Conservation (phyloP, 2,329 filamentous ascomycete genomes). For the Cryphonectria japonica region DNA sequence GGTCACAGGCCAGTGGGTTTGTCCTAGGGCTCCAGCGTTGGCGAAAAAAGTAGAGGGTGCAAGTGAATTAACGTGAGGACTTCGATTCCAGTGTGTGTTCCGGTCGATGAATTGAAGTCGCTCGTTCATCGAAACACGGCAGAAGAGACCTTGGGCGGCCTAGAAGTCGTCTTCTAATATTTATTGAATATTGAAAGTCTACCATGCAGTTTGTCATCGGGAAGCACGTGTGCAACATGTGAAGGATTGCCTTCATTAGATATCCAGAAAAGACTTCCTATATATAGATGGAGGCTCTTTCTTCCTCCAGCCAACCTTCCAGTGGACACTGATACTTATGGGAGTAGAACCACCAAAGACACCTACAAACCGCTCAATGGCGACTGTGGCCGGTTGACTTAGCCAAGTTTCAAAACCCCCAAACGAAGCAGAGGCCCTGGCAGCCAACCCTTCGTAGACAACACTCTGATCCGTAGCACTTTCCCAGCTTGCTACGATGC, state of each 20-base stretch:
- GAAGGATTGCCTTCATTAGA: background rate
- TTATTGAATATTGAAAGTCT: background rate
- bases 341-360: background rate
- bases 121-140: too few species aligned
- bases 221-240: background rate
- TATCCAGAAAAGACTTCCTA: background rate
- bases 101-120: too few species aligned
- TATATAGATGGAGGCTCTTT: background rate
- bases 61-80: too few species aligned
- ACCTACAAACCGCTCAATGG: background rate
- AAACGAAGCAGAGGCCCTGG: background rate
- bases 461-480: background rate
- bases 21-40: too few species aligned
- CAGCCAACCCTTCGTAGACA: background rate
- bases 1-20: too few species aligned
- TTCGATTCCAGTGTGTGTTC: too few species aligned
- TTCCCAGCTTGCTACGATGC: background rate
- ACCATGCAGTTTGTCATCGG: background rate
- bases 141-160: too few species aligned
- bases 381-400: background rate
- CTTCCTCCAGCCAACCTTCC: background rate
- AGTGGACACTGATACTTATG: background rate
- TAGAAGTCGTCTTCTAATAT: too few species aligned
- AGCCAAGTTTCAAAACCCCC: background rate
- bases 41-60: too few species aligned